Conservation (phyloP, 805 yeast species). For the Candida anglica region DNA sequence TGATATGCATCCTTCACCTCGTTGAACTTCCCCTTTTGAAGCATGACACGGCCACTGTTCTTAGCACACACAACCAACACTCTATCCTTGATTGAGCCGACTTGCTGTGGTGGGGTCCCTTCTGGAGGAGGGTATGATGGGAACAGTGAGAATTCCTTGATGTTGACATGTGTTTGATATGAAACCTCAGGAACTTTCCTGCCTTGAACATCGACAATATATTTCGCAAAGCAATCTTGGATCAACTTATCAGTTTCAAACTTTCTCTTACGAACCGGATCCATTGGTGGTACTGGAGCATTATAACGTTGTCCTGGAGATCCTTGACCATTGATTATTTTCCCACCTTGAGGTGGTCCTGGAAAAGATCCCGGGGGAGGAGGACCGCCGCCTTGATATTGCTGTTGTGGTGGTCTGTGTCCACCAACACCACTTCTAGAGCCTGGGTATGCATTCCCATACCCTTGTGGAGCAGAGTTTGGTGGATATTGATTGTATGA, state of each 20-base stretch:
- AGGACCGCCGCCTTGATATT: no score
- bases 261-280: slow-evolving; percentile 10
- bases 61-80: slow-evolving; percentile 59
- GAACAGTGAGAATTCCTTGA: slow-evolving; percentile 69
- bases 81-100: slow-evolving; percentile 50
- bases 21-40: slow-evolving; percentile 85
- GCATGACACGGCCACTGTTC: slow-evolving; percentile 59
- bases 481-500: no score
- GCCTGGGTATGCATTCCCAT: no score
- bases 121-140: slow-evolving; percentile 70
- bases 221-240: slow-evolving; percentile 36
- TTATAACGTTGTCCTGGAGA: no score
- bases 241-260: slow-evolving; percentile 28
- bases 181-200: slow-evolving; percentile 24
- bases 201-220: slow-evolving; percentile 18
- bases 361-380: no score
- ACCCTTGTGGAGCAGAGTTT: no score
- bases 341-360: no score
- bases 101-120: slow-evolving; percentile 34
- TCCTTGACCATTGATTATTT: no score
- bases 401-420: no score
- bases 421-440: no score
- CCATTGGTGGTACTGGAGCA: no score
- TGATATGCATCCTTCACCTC: slow-evolving; percentile 65
- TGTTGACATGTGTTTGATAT: slow-evolving; percentile 73